Evolutionary conservation across 805 yeast genomes (phyloP).

Genomic region (Dipodascus geniculatus): DNA sequence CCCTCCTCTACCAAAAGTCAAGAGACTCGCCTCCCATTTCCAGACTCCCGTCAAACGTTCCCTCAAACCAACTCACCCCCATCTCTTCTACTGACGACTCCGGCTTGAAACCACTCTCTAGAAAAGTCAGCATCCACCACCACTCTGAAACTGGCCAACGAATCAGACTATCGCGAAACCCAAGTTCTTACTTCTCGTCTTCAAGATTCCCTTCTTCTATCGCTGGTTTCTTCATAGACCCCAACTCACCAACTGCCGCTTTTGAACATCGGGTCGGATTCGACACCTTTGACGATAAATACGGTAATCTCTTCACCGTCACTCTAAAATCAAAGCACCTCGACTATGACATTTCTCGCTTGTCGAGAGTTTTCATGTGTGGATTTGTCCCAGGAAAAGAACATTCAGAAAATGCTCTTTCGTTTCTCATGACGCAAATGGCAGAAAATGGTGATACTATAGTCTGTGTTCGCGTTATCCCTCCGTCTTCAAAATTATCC

Average conservation of each 20-base stretch:
- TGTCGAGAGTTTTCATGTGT: background rate
- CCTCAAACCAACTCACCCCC: too few species aligned
- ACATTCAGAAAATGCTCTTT: background rate
- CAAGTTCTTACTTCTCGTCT: background rate
- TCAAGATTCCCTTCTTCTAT: background rate
- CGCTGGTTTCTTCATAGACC: background rate
- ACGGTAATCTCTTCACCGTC: background rate
- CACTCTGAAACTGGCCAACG: background rate
- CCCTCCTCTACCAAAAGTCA: background rate
- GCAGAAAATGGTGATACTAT: background rate
- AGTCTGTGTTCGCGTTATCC: background rate
- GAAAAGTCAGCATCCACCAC: background rate
- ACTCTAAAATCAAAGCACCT: background rate
- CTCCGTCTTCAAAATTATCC: background rate
- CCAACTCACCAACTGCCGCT: background rate
- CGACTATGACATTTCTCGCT: background rate
- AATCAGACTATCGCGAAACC: background rate
- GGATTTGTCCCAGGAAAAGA: background rate
- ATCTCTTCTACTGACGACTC: background rate
- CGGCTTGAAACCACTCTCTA: background rate
- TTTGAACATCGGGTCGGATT: background rate
- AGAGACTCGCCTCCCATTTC: background rate
- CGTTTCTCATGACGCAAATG: background rate
- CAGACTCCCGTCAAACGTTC: background rate
- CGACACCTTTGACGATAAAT: background rate